Percentiles rank a stretch among this genome's conserved stretches.
These are phyloP conservation scores for Chrysoporthe puriensis DNA, from an alignment of 2,329 filamentous ascomycete species.

Conservation along the genomic window DNA sequence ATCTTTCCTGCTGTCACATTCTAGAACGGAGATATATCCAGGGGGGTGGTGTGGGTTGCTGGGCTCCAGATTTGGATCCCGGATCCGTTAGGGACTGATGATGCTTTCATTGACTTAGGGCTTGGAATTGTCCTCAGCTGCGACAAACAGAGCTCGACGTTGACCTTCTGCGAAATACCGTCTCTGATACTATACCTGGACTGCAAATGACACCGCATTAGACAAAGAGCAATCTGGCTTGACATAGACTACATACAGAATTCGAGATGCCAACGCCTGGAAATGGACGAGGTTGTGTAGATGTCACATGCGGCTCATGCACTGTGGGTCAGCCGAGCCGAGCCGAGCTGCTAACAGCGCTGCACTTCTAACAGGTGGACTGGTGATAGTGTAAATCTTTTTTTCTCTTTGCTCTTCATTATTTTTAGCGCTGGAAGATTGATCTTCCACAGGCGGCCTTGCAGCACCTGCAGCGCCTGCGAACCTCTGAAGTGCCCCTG, in stretches of 20 bases:
- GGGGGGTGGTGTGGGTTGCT: not conserved
- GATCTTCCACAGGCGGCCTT: not conserved
- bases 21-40: not conserved
- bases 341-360: conserved; percentile 3
- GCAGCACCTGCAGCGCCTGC: not conserved
- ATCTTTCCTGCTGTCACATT: not conserved
- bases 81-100: not conserved
- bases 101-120: not conserved
- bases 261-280: not conserved
- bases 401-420: no score
- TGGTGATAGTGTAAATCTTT: not conserved
- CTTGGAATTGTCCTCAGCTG: not conserved
- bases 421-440: not conserved
- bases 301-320: conserved; percentile 18
- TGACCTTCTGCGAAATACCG: not conserved
- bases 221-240: not conserved
- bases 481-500: not conserved
- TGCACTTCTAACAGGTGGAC: not conserved
- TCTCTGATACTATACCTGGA: not conserved
- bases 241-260: not conserved
- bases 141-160: not conserved
- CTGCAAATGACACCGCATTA: not conserved
- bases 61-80: not conserved
- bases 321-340: not conserved
- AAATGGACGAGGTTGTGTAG: not conserved